Percentiles rank a stretch among this genome's conserved stretches.
These are phyloP conservation scores for Corymbia calophylla DNA, from an alignment of 441 rosid species.

Conservation along the genomic window DNA sequence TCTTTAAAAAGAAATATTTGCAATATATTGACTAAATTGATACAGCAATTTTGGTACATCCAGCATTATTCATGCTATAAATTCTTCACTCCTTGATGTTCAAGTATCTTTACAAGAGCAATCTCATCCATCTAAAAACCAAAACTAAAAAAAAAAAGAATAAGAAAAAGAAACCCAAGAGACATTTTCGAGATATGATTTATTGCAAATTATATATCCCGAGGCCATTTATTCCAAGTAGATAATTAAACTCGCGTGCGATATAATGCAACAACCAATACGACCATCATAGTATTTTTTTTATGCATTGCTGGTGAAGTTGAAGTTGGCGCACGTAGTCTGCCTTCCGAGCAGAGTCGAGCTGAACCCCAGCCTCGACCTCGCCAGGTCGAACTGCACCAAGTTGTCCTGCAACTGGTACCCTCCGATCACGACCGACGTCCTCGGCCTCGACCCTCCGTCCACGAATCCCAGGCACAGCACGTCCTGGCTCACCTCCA, in stretches of 20 bases:
- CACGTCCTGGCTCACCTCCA: constrained; percentile 34
- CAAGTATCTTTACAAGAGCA: neutral
- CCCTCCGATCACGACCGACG: constrained; percentile 73
- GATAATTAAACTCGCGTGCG: neutral
- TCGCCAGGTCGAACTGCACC: constrained; percentile 54
- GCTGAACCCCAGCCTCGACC: constrained; percentile 62
- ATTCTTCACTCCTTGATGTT: neutral
- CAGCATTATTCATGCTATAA: neutral
- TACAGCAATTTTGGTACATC: neutral
- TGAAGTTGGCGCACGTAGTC: constrained; percentile 68
- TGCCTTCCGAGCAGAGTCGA: constrained; percentile 38
- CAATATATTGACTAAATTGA: neutral
- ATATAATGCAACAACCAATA: neutral
- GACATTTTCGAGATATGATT: neutral
- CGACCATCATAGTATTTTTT: neutral
- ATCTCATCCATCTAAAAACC: neutral
- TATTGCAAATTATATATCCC: neutral
- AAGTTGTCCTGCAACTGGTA: constrained; percentile 51
- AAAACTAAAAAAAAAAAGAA: neutral
- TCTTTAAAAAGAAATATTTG: neutral
- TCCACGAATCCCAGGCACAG: constrained; percentile 64
- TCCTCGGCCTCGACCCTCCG: constrained; percentile 48
- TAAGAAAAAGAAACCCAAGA: neutral
- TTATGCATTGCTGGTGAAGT: constrained; percentile 49
- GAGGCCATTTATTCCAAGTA: neutral